These are phyloP conservation scores for Gynandropsis gynandra DNA, from an alignment of 345 rosid genomes.

Conservation along the genomic window DNA sequence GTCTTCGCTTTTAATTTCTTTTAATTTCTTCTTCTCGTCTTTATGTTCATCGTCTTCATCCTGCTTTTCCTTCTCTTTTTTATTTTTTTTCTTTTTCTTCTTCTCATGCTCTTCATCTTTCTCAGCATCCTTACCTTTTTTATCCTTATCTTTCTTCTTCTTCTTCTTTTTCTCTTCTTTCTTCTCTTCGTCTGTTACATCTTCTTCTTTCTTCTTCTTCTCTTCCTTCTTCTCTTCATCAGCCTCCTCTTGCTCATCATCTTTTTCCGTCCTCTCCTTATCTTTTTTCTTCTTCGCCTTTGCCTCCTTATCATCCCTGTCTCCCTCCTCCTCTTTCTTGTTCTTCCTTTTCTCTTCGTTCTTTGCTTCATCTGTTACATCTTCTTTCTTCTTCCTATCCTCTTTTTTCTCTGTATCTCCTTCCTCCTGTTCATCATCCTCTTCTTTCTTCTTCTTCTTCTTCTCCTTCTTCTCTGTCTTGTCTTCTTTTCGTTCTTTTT, in stretches of 20 bases:
- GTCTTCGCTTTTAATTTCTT: neutral
- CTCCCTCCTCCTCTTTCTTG: neutral
- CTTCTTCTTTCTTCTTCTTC: neutral
- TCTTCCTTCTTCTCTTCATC: neutral
- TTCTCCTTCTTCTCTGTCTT: slow-evolving; percentile 4
- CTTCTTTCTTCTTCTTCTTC: neutral
- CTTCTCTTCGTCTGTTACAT: slow-evolving; percentile 15
- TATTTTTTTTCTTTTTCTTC: slow-evolving; percentile 1
- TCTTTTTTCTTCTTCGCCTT: slow-evolving; percentile 11
- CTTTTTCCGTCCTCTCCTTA: slow-evolving; percentile 5
- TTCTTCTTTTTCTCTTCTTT: slow-evolving; percentile 13
- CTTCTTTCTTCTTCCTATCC: slow-evolving; percentile 14
- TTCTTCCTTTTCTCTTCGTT: slow-evolving; percentile 11
- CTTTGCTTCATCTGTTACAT: slow-evolving; percentile 3
- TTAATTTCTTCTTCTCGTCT: neutral
- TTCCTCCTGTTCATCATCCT: slow-evolving; percentile 19
- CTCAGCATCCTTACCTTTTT: slow-evolving; percentile 1
- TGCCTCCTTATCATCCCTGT: neutral
- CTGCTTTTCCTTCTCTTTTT: slow-evolving; percentile 3
- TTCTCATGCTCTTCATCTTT: slow-evolving; percentile 5
- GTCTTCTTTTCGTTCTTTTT: too few relatives aligned
- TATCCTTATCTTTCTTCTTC: slow-evolving; percentile 1
- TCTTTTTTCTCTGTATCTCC: slow-evolving; percentile 11
- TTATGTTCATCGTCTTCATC: slow-evolving; percentile 18
- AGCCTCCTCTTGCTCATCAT: neutral